Evolutionary conservation across 164 flowering plant species (phyloP), one percentile per base, ranked within the genome.

Genomic region (Tetrastigma voinierianum): DNA sequence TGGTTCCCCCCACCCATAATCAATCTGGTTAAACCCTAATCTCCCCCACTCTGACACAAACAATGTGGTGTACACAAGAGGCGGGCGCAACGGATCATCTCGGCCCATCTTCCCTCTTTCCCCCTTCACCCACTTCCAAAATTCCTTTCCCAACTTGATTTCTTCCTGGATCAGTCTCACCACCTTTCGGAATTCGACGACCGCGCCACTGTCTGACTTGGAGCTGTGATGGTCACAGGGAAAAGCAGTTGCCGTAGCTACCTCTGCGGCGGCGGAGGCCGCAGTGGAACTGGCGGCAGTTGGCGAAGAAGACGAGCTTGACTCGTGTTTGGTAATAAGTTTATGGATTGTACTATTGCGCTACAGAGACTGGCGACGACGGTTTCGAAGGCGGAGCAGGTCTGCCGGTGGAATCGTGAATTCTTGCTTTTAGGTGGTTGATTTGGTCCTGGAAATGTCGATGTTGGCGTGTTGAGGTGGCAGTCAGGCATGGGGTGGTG

Each of bases 231-330:
- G 8, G 76, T 80, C 65, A 85, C 92, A 0, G 90, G 90, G 68
- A 84, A 85, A 89, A 85, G 63, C 89, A 85, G 73, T 89, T 87
- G 2, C 92, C 90, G 55, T 87, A 89, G 74, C 77, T 87, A 12
- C 90, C 91, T 51, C n/a, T 71, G 10, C 0, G 91, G 89, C 76
- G 85, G 16, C 0, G 90, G 84, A 32, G 88, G 89, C 16, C 80
- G 46, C 58, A 80, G 2, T n/a, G n/a, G 44, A 84, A 64, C 4
- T 71, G 72, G 10, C 91, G 83, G 17, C 83, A 77, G 46, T 86
- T 89, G 2, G 86, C 88, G 48, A 87, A 83, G 82, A 87, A 87
- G 1, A 83, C 86, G 2, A 89, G 86, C 64, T 24, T 72, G 24
- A 83, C 70, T 48, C 76, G 61, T 65, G 9, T 72, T 69, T 2